Conservation (phyloP, 202 grass and related monocot genomes). For the Dendrocalamus latiflorus region DNA sequence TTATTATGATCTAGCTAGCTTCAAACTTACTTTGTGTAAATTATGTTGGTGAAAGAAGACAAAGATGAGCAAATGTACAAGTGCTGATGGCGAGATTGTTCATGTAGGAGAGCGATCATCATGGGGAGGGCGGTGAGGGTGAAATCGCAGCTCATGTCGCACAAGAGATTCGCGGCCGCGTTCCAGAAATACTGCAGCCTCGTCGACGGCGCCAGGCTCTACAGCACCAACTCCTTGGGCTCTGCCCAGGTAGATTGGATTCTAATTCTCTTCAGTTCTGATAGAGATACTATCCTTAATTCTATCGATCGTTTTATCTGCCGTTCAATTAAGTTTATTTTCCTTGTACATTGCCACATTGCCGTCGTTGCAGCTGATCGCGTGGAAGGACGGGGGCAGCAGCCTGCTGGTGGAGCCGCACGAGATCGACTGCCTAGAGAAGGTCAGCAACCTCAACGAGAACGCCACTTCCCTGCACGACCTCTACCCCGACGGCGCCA, state of each 20-base stretch:
- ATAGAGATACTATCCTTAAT: neutral
- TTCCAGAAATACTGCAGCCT: slow-evolving; percentile 53
- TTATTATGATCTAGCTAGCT: neutral
- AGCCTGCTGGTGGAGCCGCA: slow-evolving; percentile 67
- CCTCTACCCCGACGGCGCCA: slow-evolving; percentile 51
- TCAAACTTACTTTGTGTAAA: neutral
- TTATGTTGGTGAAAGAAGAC: neutral
- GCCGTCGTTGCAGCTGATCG: slow-evolving; percentile 48
- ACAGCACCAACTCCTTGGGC: slow-evolving; percentile 58
- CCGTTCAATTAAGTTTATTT: neutral
- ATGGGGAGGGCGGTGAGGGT: slow-evolving; percentile 57
- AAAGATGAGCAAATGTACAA: neutral
- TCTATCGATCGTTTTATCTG: neutral
- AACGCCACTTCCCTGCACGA: slow-evolving; percentile 58
- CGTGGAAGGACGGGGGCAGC: slow-evolving; percentile 64
- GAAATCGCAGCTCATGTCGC: slow-evolving; percentile 60
- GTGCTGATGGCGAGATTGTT: neutral
- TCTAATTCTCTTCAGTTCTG: neutral
- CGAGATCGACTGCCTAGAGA: slow-evolving; percentile 66
- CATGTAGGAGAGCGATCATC: slow-evolving; percentile 63
- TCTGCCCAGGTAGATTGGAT: slow-evolving; percentile 11
- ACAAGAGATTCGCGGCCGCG: slow-evolving; percentile 58
- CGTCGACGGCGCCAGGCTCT: slow-evolving; percentile 60
- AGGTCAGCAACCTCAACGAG: slow-evolving; percentile 58
- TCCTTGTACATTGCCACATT: neutral